Percentiles rank a stretch among this genome's conserved stretches.
phyloP scores from a whole-genome alignment of 1,284 basidiomycete species.

The Apiotrichum brassicae region DNA sequence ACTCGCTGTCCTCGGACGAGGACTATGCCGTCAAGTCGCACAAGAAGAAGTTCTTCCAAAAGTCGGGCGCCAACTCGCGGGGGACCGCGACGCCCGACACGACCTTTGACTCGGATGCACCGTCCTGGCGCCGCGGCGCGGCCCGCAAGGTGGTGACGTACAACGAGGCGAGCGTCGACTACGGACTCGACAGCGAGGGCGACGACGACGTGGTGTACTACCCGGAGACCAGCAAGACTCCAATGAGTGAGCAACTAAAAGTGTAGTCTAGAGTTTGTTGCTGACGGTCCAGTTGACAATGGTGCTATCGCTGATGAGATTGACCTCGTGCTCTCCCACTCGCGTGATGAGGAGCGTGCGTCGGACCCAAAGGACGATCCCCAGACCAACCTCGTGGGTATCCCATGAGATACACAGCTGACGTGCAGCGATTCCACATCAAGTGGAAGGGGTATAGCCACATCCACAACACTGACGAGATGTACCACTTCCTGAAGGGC shows the following conservation, averaged over 20 bases:
- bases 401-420: neutral
- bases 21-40: conserved; percentile 79
- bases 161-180: conserved; percentile 48
- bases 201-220: conserved; percentile 59
- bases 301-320: conserved; percentile 61
- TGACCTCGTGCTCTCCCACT: conserved; percentile 74
- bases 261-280: neutral
- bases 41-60: conserved; percentile 66
- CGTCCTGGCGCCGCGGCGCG: conserved; percentile 71
- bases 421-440: conserved; percentile 76
- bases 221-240: conserved; percentile 54
- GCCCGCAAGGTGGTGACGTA: conserved; percentile 79
- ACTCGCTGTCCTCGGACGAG: conserved; percentile 59
- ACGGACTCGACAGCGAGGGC: conserved; percentile 64
- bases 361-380: conserved; percentile 71
- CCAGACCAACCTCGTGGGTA: conserved; percentile 73
- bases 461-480: conserved; percentile 93
- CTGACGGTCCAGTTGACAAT: conserved; percentile 10
- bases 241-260: conserved; percentile 14
- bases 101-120: conserved; percentile 43
- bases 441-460: conserved; percentile 95
- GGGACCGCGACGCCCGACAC: conserved; percentile 31
- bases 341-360: conserved; percentile 70
- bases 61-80: conserved; percentile 39
- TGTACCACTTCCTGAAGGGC: conserved; percentile 73